Percentiles rank a stretch among this genome's conserved stretches.
Conservation (phyloP, 2,329 filamentous ascomycete species). For the Pseudogymnoascus verrucosus region DNA sequence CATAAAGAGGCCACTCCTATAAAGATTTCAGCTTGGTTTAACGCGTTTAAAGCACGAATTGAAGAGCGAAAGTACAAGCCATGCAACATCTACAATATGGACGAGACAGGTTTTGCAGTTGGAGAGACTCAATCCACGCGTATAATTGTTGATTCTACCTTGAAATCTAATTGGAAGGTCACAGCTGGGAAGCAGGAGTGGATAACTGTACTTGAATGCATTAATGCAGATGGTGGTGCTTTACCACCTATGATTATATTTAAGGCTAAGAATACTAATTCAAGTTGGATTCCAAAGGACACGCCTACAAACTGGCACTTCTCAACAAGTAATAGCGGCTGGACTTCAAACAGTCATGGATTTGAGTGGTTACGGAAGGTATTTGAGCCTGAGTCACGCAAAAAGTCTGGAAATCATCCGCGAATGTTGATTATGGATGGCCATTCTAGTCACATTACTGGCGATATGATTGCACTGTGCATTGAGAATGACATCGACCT, state of each 20-base stretch:
- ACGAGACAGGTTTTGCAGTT: no score
- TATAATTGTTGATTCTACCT: no score
- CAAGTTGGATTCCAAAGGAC: background rate
- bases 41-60: no score
- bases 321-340: background rate
- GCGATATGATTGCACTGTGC: background rate
- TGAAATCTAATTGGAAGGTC: no score
- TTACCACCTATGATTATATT: conserved; percentile 5
- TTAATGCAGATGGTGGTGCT: background rate
- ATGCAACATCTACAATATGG: no score
- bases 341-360: background rate
- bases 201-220: background rate
- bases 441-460: conserved; percentile 6
- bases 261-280: background rate
- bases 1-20: no score
- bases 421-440: background rate
- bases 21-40: no score
- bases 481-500: background rate
- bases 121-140: no score
- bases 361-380: background rate
- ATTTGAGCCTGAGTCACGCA: background rate
- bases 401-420: background rate
- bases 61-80: no score
- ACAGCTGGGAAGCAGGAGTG: no score
- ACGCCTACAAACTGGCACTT: background rate